Base-by-base conservation (phyloP, 1,284 basidiomycete species). In the Microbotryum lychnidis-dioicae region DNA sequence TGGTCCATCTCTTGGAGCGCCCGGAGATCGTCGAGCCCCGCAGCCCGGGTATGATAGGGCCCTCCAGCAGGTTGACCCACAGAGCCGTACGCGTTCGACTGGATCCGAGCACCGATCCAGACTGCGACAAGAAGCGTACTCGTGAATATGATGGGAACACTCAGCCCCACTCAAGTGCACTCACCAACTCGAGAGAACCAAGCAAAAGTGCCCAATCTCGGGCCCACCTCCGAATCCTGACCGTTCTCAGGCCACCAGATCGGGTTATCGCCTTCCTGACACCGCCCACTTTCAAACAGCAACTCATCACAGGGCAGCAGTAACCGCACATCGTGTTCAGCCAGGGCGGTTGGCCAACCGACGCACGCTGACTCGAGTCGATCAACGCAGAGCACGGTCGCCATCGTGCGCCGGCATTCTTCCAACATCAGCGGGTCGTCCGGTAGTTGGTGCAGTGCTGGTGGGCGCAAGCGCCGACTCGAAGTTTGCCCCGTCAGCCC, bases 371-470 rank as follows among this genome's bases (percentile, higher is more conserved):
- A 50, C 33, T 69, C 67, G 56, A 66, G 64, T 3, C 67, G 64
- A 57, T 69, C 67, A 49, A 69, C 52, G 44, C 59, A 50, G 54
- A 66, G 61, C 20, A 69, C 62, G 33, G 67, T 54, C 60, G 20
- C 61, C 67, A 69, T 69, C 4, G 67, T 69, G 9, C 67, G 56
- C 8, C 67, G 48, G 29, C 67, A 69, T 37, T 69, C 67, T n/a
- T 69, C 67, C 25, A 69, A 47, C 12, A 69, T 50, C 21, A 69
- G 58, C 10, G 60, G 56, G 18, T 69, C 65, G 7, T 18, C 37
- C 42, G 67, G 67, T 20, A 69, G 55, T 18, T 49, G 44, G 42
- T 69, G 67, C n/a, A 69, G 47, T 8, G 67, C 67, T 3, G 67
- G 67, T 9, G 67, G 67, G 14, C 62, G 51, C 29, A 69, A 29